phyloP scores from a whole-genome alignment of 345 rosid genomes.

The Mangifera indica region DNA sequence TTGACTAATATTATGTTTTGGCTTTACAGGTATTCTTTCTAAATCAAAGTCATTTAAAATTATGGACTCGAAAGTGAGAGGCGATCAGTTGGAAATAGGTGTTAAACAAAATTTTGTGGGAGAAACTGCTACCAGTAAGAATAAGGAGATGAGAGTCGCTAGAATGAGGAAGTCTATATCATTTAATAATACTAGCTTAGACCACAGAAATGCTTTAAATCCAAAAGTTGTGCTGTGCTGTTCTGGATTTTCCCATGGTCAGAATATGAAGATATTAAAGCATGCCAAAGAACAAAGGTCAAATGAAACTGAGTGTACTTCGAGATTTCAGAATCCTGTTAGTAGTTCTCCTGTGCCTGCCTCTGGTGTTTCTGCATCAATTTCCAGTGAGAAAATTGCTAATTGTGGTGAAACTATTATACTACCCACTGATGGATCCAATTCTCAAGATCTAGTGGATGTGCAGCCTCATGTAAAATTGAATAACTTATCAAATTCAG shows the following conservation, averaged over 20 bases:
- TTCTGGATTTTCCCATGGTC: constrained; percentile 23
- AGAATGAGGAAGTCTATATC: constrained; percentile 40
- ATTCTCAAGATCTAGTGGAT: background rate
- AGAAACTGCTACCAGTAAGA: background rate
- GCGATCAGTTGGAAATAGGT: constrained; percentile 6
- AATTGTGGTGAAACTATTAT: background rate
- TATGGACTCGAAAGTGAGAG: constrained; percentile 5
- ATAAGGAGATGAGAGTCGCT: constrained; percentile 7
- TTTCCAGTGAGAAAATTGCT: constrained; percentile 2
- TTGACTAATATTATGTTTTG: background rate
- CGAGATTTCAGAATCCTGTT: background rate
- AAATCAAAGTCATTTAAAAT: constrained; percentile 45
- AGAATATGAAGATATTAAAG: constrained; percentile 15
- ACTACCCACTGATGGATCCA: background rate
- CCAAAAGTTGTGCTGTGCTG: constrained; percentile 31
- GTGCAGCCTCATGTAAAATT: constrained; percentile 6
- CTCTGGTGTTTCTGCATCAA: background rate
- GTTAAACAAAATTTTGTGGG: constrained; percentile 6
- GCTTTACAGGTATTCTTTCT: constrained; percentile 35
- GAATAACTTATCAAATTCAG: background rate
- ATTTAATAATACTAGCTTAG: constrained; percentile 32
- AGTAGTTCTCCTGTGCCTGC: background rate
- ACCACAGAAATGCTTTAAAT: constrained; percentile 19
- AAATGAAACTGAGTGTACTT: background rate
- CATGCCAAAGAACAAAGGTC: constrained; percentile 2